These are phyloP conservation scores for Candolleomyces aberdarensis DNA, from an alignment of 768 basidiomycete species.

Conservation along the genomic window DNA sequence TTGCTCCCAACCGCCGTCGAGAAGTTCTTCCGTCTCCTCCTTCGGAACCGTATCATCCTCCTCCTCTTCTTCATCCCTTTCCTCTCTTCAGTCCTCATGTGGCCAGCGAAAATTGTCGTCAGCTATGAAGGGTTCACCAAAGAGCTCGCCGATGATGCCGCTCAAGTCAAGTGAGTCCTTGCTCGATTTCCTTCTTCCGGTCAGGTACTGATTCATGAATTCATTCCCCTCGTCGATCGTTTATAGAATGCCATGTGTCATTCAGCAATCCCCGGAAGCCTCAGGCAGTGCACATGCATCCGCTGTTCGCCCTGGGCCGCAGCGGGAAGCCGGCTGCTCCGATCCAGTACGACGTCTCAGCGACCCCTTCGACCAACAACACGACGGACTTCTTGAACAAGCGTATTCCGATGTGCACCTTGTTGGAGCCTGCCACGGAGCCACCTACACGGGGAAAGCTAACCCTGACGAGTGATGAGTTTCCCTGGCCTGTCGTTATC, in stretches of 20 bases:
- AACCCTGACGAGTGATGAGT: conserved; percentile 51
- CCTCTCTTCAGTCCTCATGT: no score
- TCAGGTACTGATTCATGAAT: background rate
- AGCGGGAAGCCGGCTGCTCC: conserved; percentile 46
- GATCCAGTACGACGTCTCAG: conserved; percentile 57
- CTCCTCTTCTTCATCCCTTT: background rate
- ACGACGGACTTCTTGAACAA: conserved; percentile 31
- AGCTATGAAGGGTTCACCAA: no score
- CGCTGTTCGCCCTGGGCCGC: conserved; percentile 45
- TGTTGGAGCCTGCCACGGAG: conserved; percentile 63
- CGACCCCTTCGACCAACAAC: conserved; percentile 57
- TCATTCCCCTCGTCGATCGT: background rate
- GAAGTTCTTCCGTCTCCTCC: background rate
- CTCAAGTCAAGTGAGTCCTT: background rate
- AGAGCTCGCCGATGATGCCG: background rate
- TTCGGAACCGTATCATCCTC: background rate
- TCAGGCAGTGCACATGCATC: conserved; percentile 55
- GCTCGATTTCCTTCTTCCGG: no score
- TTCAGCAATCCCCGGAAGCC: conserved; percentile 32
- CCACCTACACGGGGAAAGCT: conserved; percentile 47
- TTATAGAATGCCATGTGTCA: conserved; percentile 29
- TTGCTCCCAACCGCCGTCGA: background rate
- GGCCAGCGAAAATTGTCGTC: no score
- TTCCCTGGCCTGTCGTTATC: conserved; percentile 62
- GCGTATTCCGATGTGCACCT: conserved; percentile 52